Evolutionary conservation across 2,329 filamentous ascomycete species (phyloP).

Genomic region (Thelonectria olida): DNA sequence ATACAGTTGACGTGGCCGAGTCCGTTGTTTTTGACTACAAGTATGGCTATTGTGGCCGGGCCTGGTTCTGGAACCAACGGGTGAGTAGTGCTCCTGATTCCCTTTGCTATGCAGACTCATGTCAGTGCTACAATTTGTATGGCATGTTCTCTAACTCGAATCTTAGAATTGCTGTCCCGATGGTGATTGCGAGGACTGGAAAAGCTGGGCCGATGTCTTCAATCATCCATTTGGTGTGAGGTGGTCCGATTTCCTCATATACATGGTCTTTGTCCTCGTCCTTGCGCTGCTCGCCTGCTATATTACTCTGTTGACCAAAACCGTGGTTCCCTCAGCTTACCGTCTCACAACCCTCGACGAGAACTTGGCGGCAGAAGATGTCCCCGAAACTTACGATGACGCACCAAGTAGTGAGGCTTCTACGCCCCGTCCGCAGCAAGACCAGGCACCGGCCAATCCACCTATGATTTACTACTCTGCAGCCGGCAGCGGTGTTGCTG

Average conservation of each 20-base stretch:
- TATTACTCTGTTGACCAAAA: conserved; percentile 90
- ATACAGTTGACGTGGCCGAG: conserved; percentile 89
- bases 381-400: conserved; percentile 50
- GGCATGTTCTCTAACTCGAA: conserved; percentile 15
- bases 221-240: conserved; percentile 55
- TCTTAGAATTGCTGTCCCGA: conserved; percentile 63
- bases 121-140: background rate
- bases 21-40: conserved; percentile 89
- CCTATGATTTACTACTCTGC: conserved; percentile 96
- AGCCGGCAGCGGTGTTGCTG: conserved; percentile 93
- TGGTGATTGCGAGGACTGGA: conserved; percentile 66
- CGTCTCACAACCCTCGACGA: conserved; percentile 91
- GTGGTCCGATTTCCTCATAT: conserved; percentile 83
- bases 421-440: conserved; percentile 51
- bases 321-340: conserved; percentile 88
- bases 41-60: conserved; percentile 79
- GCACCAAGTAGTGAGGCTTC: conserved; percentile 55
- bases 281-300: conserved; percentile 79
- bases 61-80: conserved; percentile 80
- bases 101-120: background rate
- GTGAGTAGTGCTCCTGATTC: conserved; percentile 44
- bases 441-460: conserved; percentile 52
- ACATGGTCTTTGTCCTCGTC: conserved; percentile 74
- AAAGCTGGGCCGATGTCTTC: conserved; percentile 62
- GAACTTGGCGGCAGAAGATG: conserved; percentile 78